Evolutionary conservation across 352 stramenopile genomes (phyloP).

Genomic region (Phytophthora cactorum): DNA sequence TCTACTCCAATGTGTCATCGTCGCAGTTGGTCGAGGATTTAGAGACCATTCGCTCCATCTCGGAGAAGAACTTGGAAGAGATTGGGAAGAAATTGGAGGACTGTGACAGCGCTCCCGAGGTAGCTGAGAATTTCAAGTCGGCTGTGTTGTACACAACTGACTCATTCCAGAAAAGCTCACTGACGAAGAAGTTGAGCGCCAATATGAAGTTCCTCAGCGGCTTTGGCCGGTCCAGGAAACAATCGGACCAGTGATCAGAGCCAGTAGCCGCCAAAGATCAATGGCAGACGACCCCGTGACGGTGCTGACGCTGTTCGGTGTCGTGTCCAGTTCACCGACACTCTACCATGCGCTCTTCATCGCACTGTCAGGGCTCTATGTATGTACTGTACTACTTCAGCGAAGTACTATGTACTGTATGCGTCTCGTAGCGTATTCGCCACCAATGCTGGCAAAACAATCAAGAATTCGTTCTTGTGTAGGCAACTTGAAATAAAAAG

Average conservation of each 20-base stretch:
- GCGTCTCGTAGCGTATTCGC: constrained; percentile 27
- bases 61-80: constrained; percentile 75
- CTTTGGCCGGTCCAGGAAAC: constrained; percentile 59
- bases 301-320: not conserved
- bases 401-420: constrained; percentile 36
- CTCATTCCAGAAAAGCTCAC: constrained; percentile 53
- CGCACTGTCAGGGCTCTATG: constrained; percentile 3
- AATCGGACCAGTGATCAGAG: constrained; percentile 34
- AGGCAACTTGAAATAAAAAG: constrained; percentile 10
- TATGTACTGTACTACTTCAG: constrained; percentile 31
- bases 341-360: not conserved
- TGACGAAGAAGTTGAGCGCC: constrained; percentile 72
- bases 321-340: not conserved
- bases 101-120: constrained; percentile 46
- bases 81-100: constrained; percentile 72
- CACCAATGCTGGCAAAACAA: constrained; percentile 3
- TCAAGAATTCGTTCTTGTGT: constrained; percentile 10
- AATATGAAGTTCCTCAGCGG: constrained; percentile 83
- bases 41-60: constrained; percentile 64
- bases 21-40: constrained; percentile 69
- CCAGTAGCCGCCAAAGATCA: not conserved
- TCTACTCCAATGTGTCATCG: constrained; percentile 69
- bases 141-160: constrained; percentile 46
- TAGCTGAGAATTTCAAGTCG: constrained; percentile 60
- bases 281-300: not conserved